A percentile compares a stretch with the other conserved stretches of the same genome.
These are phyloP conservation scores for Auricularia cornea DNA, from an alignment of 768 basidiomycete species.

Conservation along the genomic window DNA sequence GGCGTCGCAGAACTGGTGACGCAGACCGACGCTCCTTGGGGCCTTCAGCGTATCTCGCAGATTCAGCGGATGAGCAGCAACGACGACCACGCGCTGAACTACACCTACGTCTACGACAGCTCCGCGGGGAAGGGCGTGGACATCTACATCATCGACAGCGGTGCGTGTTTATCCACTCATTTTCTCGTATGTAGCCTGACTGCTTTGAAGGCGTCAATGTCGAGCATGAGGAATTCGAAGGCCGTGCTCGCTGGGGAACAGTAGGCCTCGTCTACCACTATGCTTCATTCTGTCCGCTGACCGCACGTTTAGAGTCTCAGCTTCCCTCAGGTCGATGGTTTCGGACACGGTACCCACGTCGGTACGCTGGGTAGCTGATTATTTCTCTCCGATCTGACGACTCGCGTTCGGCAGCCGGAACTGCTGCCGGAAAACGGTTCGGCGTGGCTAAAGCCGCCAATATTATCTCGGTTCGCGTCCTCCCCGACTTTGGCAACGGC, in stretches of 20 bases:
- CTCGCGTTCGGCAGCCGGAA: constrained; percentile 60
- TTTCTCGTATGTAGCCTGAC: no score
- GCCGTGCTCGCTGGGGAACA: constrained; percentile 34
- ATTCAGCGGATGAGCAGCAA: neutral
- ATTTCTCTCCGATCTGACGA: no score
- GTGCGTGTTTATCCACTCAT: neutral
- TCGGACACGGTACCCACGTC: constrained; percentile 35
- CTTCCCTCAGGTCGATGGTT: constrained; percentile 14
- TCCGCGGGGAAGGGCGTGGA: neutral
- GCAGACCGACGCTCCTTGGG: constrained; percentile 8
- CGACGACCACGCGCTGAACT: constrained; percentile 12
- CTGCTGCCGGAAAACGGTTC: constrained; percentile 86
- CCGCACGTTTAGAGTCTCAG: neutral
- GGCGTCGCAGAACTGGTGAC: constrained; percentile 22
- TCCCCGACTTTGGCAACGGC: constrained; percentile 21
- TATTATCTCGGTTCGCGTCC: constrained; percentile 56
- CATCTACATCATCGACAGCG: constrained; percentile 6
- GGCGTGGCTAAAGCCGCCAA: constrained; percentile 94
- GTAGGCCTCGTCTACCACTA: no score
- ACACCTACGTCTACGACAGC: constrained; percentile 16
- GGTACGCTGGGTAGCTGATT: neutral
- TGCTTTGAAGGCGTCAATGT: neutral
- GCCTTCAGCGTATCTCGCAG: constrained; percentile 1
- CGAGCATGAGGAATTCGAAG: constrained; percentile 29
- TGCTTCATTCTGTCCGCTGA: no score